Evolutionary conservation across 768 basidiomycete genomes (phyloP), one percentile per base, ranked within the genome.

Genomic region (Russula sp.): DNA sequence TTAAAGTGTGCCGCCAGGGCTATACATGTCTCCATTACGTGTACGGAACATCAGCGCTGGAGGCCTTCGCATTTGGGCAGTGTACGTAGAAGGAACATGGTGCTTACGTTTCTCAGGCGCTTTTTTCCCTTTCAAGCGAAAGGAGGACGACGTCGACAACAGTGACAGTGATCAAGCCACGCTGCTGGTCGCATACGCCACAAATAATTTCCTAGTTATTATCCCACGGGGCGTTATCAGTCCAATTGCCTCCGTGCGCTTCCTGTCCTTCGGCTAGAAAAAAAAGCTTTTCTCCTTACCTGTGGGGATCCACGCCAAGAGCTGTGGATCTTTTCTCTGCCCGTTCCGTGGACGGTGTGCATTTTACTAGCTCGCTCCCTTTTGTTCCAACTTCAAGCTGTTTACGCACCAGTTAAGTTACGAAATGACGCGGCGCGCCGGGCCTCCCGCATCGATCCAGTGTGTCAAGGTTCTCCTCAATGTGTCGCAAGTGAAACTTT

Each of bases 401-500:
- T 13, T 44, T 10, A n/a, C 9, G 16, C 20, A 11, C 37, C 31
- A 18, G 31, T 49, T 50, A 55, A 55, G 52, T 52, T 54, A 58
- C 47, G 37, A 35, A 32, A 31, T 39, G 32, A 50, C 6, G 8
- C 53, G 18, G 51, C 27, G 4, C 42, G 14, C 16, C 54, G 4
- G 42, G 14, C 16, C 54, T 22, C 40, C 51, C 61, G 9, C 44
- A 44, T 63, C 35, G 45, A 42, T 53, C 31, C 27, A 32, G 44
- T 63, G 54, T 47, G 44, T 54, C 52, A 53, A 58, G 37, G 62
- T 55, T 27, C 42, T 57, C 32, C 57, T 34, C 32, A 45, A 42
- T 39, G 47, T 22, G 31, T 50, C 58, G 20, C 32, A 55, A 35
- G 63, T 59, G 55, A 60, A 64, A 64, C 58, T 45, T 64, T 59